phyloP scores from a whole-genome alignment of 352 stramenopile species.

The Phytophthora colocasiae region DNA sequence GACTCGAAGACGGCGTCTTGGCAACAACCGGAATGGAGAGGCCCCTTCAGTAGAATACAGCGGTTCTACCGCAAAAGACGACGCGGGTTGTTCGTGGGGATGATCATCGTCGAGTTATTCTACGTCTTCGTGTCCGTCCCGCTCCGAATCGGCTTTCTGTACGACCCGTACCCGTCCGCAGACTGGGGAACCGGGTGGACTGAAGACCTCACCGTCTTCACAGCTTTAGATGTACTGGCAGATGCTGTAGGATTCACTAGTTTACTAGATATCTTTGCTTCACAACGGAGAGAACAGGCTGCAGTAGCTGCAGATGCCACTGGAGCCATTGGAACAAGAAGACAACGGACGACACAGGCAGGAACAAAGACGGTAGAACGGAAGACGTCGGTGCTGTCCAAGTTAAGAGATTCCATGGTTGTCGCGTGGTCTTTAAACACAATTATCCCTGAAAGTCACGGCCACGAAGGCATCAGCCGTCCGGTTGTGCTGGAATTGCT shows the following conservation, averaged over 20 bases:
- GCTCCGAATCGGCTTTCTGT: conserved; percentile 75
- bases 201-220: conserved; percentile 53
- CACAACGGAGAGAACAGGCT: conserved; percentile 50
- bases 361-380: conserved; percentile 12
- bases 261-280: conserved; percentile 61
- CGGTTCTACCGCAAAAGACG: conserved; percentile 28
- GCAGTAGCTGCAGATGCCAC: conserved; percentile 33
- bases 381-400: conserved; percentile 23
- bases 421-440: conserved; percentile 75
- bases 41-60: conserved; percentile 1
- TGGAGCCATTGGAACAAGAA: conserved; percentile 26
- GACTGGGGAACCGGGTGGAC: conserved; percentile 48
- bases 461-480: conserved; percentile 40
- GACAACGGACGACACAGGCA: conserved; percentile 2
- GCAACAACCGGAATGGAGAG: conserved; percentile 1
- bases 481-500: conserved; percentile 54
- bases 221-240: conserved; percentile 56
- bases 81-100: conserved; percentile 34
- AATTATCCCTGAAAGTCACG: conserved; percentile 45
- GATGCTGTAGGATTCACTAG: conserved; percentile 50
- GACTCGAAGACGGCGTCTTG: background rate
- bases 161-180: conserved; percentile 48
- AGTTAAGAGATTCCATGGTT: conserved; percentile 43
- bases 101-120: conserved; percentile 42
- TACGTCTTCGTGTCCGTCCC: conserved; percentile 70